These are phyloP conservation scores for Nakazawaea populi DNA, from an alignment of 805 yeast species.

Conservation along the genomic window DNA sequence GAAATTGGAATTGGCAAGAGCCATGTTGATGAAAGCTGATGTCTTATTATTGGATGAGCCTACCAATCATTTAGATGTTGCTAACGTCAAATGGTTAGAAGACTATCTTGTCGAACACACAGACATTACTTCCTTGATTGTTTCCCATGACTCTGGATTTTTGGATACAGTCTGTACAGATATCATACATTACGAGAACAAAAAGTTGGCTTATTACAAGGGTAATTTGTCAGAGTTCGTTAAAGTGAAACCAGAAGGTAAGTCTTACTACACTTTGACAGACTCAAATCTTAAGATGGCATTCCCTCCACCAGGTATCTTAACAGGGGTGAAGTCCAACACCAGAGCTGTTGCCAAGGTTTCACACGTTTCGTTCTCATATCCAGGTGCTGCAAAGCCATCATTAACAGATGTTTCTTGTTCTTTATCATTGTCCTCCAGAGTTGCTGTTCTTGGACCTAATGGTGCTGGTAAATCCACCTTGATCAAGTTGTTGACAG, in stretches of 20 bases:
- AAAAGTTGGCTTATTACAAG: conserved; percentile 89
- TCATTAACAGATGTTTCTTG: conserved; percentile 76
- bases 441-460: conserved; percentile 96
- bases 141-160: conserved; percentile 97
- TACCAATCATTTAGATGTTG: conserved; percentile 94
- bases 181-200: conserved; percentile 92
- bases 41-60: conserved; percentile 94
- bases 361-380: conserved; percentile 77
- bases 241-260: conserved; percentile 90
- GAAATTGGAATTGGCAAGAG: conserved; percentile 98
- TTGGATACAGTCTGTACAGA: conserved; percentile 94
- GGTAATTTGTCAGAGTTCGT: conserved; percentile 94
- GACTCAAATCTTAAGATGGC: conserved; percentile 94
- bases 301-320: conserved; percentile 96
- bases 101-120: conserved; percentile 79
- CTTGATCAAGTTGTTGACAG: conserved; percentile 87
- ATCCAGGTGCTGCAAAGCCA: conserved; percentile 87
- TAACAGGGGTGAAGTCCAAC: conserved; percentile 94
- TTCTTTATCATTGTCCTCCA: conserved; percentile 89
- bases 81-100: conserved; percentile 90
- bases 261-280: conserved; percentile 88
- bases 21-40: conserved; percentile 96
- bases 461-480: conserved; percentile 99
- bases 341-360: conserved; percentile 85
- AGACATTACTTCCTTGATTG: conserved; percentile 89